Evolutionary conservation across 768 basidiomycete genomes (phyloP).

Genomic region (Sistotremastrum niveocremeum): DNA sequence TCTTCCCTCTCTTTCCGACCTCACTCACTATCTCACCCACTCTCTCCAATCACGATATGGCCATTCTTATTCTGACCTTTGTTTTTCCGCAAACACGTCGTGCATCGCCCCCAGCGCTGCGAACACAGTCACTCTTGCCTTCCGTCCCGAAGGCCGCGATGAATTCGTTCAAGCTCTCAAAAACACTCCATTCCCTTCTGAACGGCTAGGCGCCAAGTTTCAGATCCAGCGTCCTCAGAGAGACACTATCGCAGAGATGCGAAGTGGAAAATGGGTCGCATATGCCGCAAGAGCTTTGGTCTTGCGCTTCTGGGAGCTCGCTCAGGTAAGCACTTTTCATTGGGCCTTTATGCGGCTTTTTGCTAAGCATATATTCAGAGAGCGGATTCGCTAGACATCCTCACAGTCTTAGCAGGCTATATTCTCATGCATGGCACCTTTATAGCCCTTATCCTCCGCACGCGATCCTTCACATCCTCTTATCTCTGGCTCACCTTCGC

Average conservation of each 20-base stretch:
- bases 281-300: conserved; percentile 71
- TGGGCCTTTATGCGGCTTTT: not conserved
- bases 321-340: conserved; percentile 40
- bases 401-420: conserved; percentile 88
- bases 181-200: conserved; percentile 15
- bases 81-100: conserved; percentile 27
- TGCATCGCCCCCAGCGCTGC: conserved; percentile 29
- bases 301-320: conserved; percentile 73
- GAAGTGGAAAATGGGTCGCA: conserved; percentile 76
- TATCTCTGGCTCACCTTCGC: conserved; percentile 56
- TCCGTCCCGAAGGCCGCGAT: conserved; percentile 34
- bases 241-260: conserved; percentile 57
- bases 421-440: conserved; percentile 94
- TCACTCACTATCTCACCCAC: conserved; percentile 35
- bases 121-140: conserved; percentile 34
- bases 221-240: conserved; percentile 33
- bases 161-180: conserved; percentile 33
- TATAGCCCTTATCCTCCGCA: conserved; percentile 78
- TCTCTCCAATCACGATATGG: conserved; percentile 28
- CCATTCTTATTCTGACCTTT: conserved; percentile 35
- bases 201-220: conserved; percentile 33
- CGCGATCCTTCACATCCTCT: conserved; percentile 69
- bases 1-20: conserved; percentile 29
- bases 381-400: conserved; percentile 91
- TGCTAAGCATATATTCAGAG: conserved; percentile 33